Evolutionary conservation across 2,329 filamentous ascomycete genomes (phyloP), one percentile per base, ranked within the genome.

Genomic region (Aspergillus caelatus): DNA sequence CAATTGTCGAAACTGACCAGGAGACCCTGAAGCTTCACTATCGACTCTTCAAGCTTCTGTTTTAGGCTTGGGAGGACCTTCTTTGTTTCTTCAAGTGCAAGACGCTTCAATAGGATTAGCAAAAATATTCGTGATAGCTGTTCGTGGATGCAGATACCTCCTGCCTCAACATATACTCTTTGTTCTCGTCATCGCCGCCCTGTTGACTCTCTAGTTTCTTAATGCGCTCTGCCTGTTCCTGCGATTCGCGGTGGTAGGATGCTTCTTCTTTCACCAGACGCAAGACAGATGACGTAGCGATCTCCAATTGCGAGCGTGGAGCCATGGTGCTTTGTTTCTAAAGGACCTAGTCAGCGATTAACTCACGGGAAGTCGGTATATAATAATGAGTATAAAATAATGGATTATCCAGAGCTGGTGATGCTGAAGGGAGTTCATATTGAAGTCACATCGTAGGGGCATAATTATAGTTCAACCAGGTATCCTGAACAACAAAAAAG

Each of bases 221-320:
- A 67, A 96, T 86, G 62, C 91, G 87, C 65, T 86, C 85, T 71
- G 91, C 85, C 76, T 98, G 94, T 68, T 89, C 84, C 67, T 86
- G 82, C 23, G 94, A 85, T 78, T 99, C 95, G 75, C 91, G 91
- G 83, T 94, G 91, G 81, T 99, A 98, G 72, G 90, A 94, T 45
- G 86, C 83, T 78, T 97, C 92, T 79, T 99, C 95, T 79, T 96
- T 97, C 69, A 97, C 87, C 55, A 98, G 87, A 63, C 95, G 92
- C 71, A 86, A 84, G 69, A 98, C 88, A 23, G 92, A 88, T 65
- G 89, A 87, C 28, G 92, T 95, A 52, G 91, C 89, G 75, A 97
- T 95, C 92, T 65, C 92, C 88, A 78, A 96, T 93, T 72, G 87
- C 80, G 76, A 97, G 88, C 70, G 89, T 86, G 92, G 85, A 4